Base-by-base conservation (phyloP, 1,284 basidiomycete species). In the Papiliotrema terrestris region DNA sequence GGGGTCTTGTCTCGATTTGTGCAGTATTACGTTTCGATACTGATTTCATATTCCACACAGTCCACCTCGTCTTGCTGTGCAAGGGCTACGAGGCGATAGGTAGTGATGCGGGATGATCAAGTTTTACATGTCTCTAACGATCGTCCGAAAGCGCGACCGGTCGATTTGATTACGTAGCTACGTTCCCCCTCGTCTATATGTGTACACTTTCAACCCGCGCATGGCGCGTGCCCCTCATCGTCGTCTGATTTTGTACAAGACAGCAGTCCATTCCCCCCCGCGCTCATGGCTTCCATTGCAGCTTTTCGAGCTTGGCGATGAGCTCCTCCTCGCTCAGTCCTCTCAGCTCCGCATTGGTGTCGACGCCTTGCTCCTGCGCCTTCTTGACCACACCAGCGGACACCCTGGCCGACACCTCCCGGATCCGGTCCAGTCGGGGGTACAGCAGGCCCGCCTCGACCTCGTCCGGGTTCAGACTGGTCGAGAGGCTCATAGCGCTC, bases 321-420 rank as follows among this genome's bases (percentile, higher is more conserved):
- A 52, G 42, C 36, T 22, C 37, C 20, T 52, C 36, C 11, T 64
- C 57, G 59, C 61, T 49, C 49, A 74, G 43, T 19, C 60, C 60
- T 49, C 71, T 56, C 22, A 73, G 61, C 39, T 55, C 55, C 14
- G 29, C 43, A 41, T 53, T 59, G 6, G 62, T 66, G 58, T 74
- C 74, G 25, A 76, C 61, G 1, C 70, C 86, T 55, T 83, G 86
- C 63, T 83, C 82, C 73, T 93, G 89, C 35, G 90, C 88, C 39
- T 84, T 81, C 53, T 84, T 83, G 65, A 93, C 86, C 52, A 93
- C 89, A 44, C 82, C 79, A 51, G 78, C 75, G 14, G 89, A 87
- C 60, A 94, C 88, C 52, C 81, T 73, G 2, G 83, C 84, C 62
- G 87, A 88, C 67, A 94, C 91, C 65, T 91, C 88, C 45, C 90